Percentiles rank a stretch among this genome's conserved stretches.
These are phyloP conservation scores for Marvania coccoides DNA, from an alignment of 139 green algal genomes.

Conservation along the genomic window DNA sequence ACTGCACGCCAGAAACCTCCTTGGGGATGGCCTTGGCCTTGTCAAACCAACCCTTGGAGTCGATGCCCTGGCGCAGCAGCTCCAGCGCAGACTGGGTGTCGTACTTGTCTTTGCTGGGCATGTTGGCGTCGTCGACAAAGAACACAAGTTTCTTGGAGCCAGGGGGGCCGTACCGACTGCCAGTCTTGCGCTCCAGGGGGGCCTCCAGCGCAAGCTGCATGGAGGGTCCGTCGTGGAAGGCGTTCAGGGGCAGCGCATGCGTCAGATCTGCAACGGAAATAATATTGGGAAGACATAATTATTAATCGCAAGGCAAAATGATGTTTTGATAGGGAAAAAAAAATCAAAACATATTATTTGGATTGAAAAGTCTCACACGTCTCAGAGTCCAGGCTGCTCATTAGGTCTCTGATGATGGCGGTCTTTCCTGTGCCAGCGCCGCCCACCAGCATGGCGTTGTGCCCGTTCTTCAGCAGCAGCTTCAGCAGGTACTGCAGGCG, in stretches of 20 bases:
- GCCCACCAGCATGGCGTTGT: slow-evolving; percentile 88
- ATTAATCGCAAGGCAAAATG: too few relatives aligned
- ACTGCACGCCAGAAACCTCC: slow-evolving; percentile 77
- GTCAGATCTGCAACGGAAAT: too few relatives aligned
- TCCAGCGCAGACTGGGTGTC: slow-evolving; percentile 88
- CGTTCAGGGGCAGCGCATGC: slow-evolving; percentile 84
- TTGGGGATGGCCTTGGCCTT: slow-evolving; percentile 85
- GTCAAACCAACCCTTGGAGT: slow-evolving; percentile 89
- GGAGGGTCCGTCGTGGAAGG: slow-evolving; percentile 66
- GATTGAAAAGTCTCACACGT: too few relatives aligned
- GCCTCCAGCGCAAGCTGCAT: slow-evolving; percentile 72
- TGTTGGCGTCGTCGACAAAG: slow-evolving; percentile 92
- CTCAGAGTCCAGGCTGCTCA: slow-evolving; percentile 75
- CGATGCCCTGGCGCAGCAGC: slow-evolving; percentile 77
- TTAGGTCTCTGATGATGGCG: slow-evolving; percentile 77
- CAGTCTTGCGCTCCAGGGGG: slow-evolving; percentile 76
- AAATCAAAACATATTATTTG: too few relatives aligned
- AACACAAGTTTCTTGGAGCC: slow-evolving; percentile 68
- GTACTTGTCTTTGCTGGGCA: slow-evolving; percentile 91
- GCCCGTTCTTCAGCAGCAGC: slow-evolving; percentile 65
- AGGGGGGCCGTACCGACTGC: slow-evolving; percentile 79
- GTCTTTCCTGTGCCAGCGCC: slow-evolving; percentile 73
- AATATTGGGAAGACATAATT: too few relatives aligned
- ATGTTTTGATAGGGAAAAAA: too few relatives aligned
- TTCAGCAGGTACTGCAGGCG: slow-evolving; percentile 79